A percentile compares a stretch with the other conserved stretches of the same genome.
These are phyloP conservation scores for Colletotrichum lindemuthianum DNA, from an alignment of 2,329 filamentous ascomycete species.

Conservation along the genomic window DNA sequence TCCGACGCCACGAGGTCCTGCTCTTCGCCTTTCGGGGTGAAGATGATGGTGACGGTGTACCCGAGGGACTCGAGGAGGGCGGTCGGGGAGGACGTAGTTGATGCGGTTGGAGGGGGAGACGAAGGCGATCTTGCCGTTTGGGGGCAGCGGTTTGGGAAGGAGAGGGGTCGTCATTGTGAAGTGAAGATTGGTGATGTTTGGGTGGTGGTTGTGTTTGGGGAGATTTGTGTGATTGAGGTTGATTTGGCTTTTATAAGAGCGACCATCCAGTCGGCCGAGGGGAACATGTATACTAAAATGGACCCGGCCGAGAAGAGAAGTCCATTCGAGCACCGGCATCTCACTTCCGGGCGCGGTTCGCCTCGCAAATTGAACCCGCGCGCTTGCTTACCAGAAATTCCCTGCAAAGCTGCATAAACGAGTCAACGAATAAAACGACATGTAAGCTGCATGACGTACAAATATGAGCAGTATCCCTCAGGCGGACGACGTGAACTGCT, in stretches of 20 bases:
- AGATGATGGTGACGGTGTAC: conserved; percentile 48
- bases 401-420: too few relatives aligned
- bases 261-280: too few relatives aligned
- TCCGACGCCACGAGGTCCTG: conserved; percentile 20
- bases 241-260: too few relatives aligned
- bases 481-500: too few relatives aligned
- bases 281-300: background rate
- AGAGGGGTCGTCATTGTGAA: conserved; percentile 33
- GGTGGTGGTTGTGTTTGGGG: background rate
- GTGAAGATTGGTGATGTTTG: background rate
- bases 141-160: conserved; percentile 42
- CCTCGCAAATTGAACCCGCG: background rate
- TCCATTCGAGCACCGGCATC: background rate
- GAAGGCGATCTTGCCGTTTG: conserved; percentile 51
- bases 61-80: conserved; percentile 44
- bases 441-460: too few relatives aligned
- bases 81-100: conserved; percentile 42
- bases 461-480: too few relatives aligned
- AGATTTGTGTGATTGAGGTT: background rate
- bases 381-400: background rate
- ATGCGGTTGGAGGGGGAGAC: conserved; percentile 52
- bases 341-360: background rate
- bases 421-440: too few relatives aligned
- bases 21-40: conserved; percentile 21
- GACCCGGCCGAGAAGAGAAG: background rate